Base-by-base conservation (phyloP, 441 rosid genomes). In the Arabidopsis lyrata region DNA sequence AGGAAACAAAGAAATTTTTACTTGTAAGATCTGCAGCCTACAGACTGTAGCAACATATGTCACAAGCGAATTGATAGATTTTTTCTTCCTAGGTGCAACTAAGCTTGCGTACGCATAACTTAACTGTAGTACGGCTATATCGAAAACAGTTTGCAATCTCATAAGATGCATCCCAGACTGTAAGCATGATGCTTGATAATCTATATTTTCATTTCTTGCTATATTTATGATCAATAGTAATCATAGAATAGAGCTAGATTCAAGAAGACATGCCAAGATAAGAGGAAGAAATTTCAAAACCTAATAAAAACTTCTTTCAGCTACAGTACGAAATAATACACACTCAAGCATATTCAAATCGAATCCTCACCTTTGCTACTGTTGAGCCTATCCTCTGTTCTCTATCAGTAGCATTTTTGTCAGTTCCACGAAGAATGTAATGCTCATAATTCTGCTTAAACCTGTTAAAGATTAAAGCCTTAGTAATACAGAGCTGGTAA, bases 301-400 rank as follows among this genome's bases (percentile, higher is more conserved):
- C 45, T 45, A 62, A 47, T 41, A 32, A 44, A 15, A 68, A 29
- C 36, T 36, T 69, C 48, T 65, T 48, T 39, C 44, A 16, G 53
- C 63, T 42, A 49, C 64, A 18, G 16, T 54, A 32, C 1, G 11
- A 44, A 36, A 44, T 34, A 49, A 36, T 14, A 63, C 34, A 15
- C 69, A 68, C 76, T 41, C 22, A 63, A 63, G 41, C 22, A 48
- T 55, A 56, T 55, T 69, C 5, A 12, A 56, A 74, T 20, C 14
- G 68, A 70, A 66, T 58, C 48, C 70, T 81, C 68, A 95, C 99
- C 99, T 92, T 92, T 59, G 99, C 98, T 78, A 87, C 90, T 2
- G 87, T 83, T 52, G 99, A 95, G 75, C 99, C 97, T 77, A 88
- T 79, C 80, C 86, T 88, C 77, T 92, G 92, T 39, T 92, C 97